Conservation (phyloP, 2,329 filamentous ascomycete genomes). For the Paramyrothecium roridum region DNA sequence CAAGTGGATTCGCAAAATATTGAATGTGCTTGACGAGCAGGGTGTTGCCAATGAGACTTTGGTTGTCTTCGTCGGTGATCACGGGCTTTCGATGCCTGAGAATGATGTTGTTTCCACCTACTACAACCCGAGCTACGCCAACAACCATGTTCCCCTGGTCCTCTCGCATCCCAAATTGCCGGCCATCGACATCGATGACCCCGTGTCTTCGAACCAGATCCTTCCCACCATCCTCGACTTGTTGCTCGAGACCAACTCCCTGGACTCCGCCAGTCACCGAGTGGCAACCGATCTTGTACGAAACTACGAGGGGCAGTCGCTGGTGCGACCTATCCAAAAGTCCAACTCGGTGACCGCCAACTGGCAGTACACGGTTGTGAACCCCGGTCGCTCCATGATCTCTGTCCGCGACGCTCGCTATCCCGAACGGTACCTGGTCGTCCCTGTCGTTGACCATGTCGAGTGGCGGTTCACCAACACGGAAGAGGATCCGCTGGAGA, state of each 20-base stretch:
- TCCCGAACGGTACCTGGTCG: constrained; percentile 22
- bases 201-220: constrained; percentile 27
- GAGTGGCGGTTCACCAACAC: constrained; percentile 29
- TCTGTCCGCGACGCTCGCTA: constrained; percentile 27
- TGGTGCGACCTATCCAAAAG: constrained; percentile 24
- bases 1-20: constrained; percentile 25
- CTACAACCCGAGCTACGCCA: constrained; percentile 28
- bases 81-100: constrained; percentile 28
- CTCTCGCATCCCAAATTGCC: constrained; percentile 29
- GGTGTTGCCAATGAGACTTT: constrained; percentile 29
- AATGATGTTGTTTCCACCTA: constrained; percentile 25
- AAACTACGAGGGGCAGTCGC: constrained; percentile 31
- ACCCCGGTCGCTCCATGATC: constrained; percentile 28
- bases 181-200: constrained; percentile 22
- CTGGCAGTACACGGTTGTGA: constrained; percentile 31
- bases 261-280: constrained; percentile 17
- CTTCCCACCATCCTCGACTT: constrained; percentile 31
- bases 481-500: constrained; percentile 23
- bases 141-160: constrained; percentile 26
- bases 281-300: constrained; percentile 22
- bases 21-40: constrained; percentile 25
- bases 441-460: constrained; percentile 25
- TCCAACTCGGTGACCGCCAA: constrained; percentile 10
- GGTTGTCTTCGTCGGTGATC: constrained; percentile 27
- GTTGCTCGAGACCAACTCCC: constrained; percentile 27